Evolutionary conservation across 768 basidiomycete species (phyloP), one percentile per base, ranked within the genome.

Genomic region (Glaciozyma antarctica): DNA sequence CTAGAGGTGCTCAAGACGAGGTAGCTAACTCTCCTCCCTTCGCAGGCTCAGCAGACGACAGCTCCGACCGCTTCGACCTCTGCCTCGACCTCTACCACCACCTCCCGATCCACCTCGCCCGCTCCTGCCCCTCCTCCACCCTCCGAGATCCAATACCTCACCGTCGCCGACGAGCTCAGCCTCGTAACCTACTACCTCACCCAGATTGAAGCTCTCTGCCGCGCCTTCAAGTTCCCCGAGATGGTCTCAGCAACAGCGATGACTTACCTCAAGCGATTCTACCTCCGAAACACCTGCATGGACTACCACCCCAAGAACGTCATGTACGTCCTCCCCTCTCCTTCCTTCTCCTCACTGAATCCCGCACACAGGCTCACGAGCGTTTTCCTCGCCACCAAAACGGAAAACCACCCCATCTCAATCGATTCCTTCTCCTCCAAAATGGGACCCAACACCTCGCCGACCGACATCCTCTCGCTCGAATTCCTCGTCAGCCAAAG

Each of bases 291-390:
- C 74, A 98, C 93, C 3, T 90, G 92, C 60, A 97, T 98, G 92
- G 95, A 98, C 75, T 97, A 90, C 86, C 95, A 98, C 78, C 95
- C 95, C 0, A 94, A 93, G 78, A 92, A 90, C 74, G 90, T 99
- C 73, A 99, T 99, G 95, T 95, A 73, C 57, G 86, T 77, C 8
- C 10, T 16, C 16, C 26, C 3, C 24, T 1, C 43, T 48, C 47
- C 8, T 26, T 5, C n/a, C 47, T 19, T 21, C 38, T 34, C 19
- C 59, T 32, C 12, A 38, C 38, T 19, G 44, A 6, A 32, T 19
- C 19, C 17, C 45, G 17, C 6, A 16, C n/a, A 10, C 70, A 99
- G 94, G 93, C 81, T 97, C 58, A 97, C 95, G 0, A 86, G 92
- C 15, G 79, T 99, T 24, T 99, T 95, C 74, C 82, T 99, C 58